Conservation (phyloP, 1,139 yeast genomes). For the Candida mesenterica region DNA sequence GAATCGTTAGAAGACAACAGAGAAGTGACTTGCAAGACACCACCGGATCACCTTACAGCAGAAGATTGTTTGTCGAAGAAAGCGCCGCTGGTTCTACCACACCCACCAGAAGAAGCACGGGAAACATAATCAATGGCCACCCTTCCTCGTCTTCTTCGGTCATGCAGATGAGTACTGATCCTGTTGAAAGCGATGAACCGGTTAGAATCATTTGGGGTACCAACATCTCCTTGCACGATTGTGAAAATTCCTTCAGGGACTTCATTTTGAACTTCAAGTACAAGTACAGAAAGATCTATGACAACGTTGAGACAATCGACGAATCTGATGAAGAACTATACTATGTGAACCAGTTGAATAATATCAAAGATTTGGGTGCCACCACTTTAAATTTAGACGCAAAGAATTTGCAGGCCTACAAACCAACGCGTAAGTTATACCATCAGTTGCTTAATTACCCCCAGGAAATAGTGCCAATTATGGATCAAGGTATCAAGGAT, state of each 20-base stretch:
- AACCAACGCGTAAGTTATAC: constrained; percentile 74
- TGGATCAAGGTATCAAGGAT: constrained; percentile 95
- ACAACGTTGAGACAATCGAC: constrained; percentile 40
- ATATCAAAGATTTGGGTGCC: constrained; percentile 75
- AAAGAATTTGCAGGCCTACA: constrained; percentile 70
- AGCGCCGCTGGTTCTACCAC: constrained; percentile 7
- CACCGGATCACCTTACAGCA: constrained; percentile 41
- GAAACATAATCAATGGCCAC: neutral
- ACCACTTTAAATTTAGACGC: constrained; percentile 86
- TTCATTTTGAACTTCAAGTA: constrained; percentile 81
- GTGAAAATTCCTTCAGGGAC: constrained; percentile 73
- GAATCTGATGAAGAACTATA: constrained; percentile 71
- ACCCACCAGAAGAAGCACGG: constrained; percentile 10
- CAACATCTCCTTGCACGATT: constrained; percentile 87
- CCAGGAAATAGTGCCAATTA: constrained; percentile 93
- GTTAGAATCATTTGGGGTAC: constrained; percentile 98
- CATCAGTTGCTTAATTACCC: constrained; percentile 89
- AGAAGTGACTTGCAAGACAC: constrained; percentile 46
- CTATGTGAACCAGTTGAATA: constrained; percentile 70
- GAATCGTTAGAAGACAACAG: constrained; percentile 41
- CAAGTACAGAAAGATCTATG: constrained; percentile 66
- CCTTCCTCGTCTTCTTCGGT: constrained; percentile 21
- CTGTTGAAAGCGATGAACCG: constrained; percentile 53
- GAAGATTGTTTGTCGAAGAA: constrained; percentile 34
- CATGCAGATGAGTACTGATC: constrained; percentile 31